A percentile compares a stretch with the other conserved stretches of the same genome.
Evolutionary conservation across 108 stramenopile species (phyloP).

Genomic region (Cylindrotheca fusiformis): DNA sequence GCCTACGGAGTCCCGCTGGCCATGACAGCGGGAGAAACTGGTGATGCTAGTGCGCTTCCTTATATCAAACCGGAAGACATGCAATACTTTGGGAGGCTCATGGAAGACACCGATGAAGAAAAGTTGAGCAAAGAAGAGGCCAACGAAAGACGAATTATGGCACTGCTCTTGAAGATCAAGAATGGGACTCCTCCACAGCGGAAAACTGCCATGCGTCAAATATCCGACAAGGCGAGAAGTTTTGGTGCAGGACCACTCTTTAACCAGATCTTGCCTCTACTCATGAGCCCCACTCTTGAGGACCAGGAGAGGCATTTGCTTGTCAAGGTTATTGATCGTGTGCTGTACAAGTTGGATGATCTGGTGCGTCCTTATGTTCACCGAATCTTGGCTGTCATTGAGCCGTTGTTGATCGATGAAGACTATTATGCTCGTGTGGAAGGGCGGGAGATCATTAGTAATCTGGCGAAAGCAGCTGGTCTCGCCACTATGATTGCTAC

Average conservation of each 20-base stretch:
- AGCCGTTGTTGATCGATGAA: conserved; percentile 98
- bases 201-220: conserved; percentile 98
- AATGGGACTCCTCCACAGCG: conserved; percentile 98
- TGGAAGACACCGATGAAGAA: conserved; percentile 85
- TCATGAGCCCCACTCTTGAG: conserved; percentile 97
- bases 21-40: conserved; percentile 48
- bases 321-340: conserved; percentile 99
- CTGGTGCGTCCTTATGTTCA: conserved; percentile 96
- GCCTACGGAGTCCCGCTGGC: conserved; percentile 92
- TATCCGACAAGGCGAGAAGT: conserved; percentile 92
- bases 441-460: conserved; percentile 98
- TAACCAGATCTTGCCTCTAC: conserved; percentile 95
- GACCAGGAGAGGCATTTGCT: conserved; percentile 99
- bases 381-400: conserved; percentile 96
- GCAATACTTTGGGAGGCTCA: conserved; percentile 97
- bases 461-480: conserved; percentile 99
- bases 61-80: conserved; percentile 98
- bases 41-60: conserved; percentile 75
- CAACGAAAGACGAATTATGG: conserved; percentile 88
- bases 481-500: conserved; percentile 99
- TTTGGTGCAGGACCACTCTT: conserved; percentile 97
- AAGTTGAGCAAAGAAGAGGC: conserved; percentile 78
- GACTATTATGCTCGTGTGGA: conserved; percentile 99
- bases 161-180: conserved; percentile 95
- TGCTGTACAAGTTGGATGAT: conserved; percentile 97